Conservation (phyloP, 306 rosid species). For the Lathyrus oleraceus region DNA sequence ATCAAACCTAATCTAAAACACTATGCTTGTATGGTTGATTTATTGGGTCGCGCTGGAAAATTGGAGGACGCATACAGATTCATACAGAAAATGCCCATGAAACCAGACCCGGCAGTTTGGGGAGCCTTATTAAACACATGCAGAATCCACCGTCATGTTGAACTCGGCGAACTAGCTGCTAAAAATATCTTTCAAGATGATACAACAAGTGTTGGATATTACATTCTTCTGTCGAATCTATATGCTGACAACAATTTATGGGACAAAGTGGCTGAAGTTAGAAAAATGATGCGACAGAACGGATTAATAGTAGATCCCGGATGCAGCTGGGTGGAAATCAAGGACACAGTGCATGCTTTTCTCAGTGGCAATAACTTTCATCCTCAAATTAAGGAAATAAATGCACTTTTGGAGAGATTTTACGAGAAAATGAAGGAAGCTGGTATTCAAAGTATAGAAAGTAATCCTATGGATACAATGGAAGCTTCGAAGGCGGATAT, state of each 20-base stretch:
- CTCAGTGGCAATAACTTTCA: constrained; percentile 72
- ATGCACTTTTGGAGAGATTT: constrained; percentile 64
- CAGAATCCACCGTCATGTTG: constrained; percentile 65
- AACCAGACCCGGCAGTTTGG: constrained; percentile 86
- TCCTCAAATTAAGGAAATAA: constrained; percentile 65
- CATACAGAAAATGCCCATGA: constrained; percentile 69
- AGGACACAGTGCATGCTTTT: constrained; percentile 87
- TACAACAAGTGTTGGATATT: constrained; percentile 64
- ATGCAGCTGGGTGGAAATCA: constrained; percentile 90
- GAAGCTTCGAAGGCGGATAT: constrained; percentile 85
- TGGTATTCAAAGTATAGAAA: constrained; percentile 45
- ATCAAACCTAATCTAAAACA: constrained; percentile 80
- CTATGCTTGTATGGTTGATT: constrained; percentile 79
- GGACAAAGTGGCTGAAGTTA: constrained; percentile 71
- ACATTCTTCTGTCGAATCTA: constrained; percentile 71
- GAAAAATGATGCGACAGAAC: constrained; percentile 69
- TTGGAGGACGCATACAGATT: constrained; percentile 68
- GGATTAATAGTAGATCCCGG: constrained; percentile 83
- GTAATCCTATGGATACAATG: constrained; percentile 40
- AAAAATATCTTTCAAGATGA: constrained; percentile 59
- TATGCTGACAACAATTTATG: constrained; percentile 68
- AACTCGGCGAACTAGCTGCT: constrained; percentile 87
- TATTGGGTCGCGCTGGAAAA: constrained; percentile 75
- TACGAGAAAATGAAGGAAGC: constrained; percentile 68
- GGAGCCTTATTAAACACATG: constrained; percentile 90